Evolutionary conservation across 2,329 filamentous ascomycete species (phyloP), one percentile per base, ranked within the genome.

Genomic region (Colletotrichum melonis): DNA sequence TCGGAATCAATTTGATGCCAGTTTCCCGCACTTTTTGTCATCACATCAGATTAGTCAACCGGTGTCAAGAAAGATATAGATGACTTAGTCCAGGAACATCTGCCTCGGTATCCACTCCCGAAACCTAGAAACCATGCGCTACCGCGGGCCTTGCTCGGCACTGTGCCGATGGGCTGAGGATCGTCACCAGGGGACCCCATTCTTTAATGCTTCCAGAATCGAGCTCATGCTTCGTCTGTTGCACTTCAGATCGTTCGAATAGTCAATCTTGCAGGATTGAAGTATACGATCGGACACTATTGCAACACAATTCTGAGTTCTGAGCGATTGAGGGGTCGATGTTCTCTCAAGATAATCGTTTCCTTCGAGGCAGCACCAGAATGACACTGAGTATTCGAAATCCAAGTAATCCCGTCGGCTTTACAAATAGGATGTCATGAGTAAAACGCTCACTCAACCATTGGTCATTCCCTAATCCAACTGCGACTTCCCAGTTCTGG

Each of bases 91-190:
- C 42, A 49, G 19, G 28, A 35, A 56, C 22, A 46, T 56, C 46
- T 64, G 57, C 62, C 24, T 8, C 5, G 19, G 64, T 56, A 52
- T 62, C 63, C 69, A 72, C 63, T 42, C 14, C 38, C 56, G 63
- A 69, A 69, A 72, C 58, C 24, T 63, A 46, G 19, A 24, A 52
- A 42, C 65, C 58, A 54, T 63, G 58, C 58, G 14, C 55, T 52
- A 22, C 38, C 38, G 14, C 8, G n/a, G 57, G 35, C 28, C 22
- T 28, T 2, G 58, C 16, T 68, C 69, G 69, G 69, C 69, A 72
- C 12, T 0, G 64, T 72, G 65, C 69, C 69, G 69, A 72, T 35
- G 28, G 22, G 28, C 28, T 63, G 30, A 24, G 14, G 38, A 42
- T 62, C 28, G 63, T 14, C 35, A 38, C 35, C 28, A 63, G 52